These are phyloP conservation scores for Priceomyces haplophilus DNA, from an alignment of 805 yeast genomes.

Conservation along the genomic window DNA sequence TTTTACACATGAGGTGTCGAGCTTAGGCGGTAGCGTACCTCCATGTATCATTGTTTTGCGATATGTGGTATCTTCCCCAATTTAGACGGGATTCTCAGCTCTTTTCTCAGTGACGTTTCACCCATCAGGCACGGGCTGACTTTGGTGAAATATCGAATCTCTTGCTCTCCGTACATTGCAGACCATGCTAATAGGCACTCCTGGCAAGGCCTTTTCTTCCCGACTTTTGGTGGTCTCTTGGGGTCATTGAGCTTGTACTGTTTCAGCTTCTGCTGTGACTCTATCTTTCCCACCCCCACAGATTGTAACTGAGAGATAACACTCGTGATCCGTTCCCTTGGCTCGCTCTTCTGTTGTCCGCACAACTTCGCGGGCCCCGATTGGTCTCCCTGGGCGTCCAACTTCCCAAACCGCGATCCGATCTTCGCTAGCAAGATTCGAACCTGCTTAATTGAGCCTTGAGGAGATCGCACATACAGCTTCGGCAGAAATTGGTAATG, in stretches of 20 bases:
- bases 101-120: conserved; percentile 28
- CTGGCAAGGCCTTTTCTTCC: too few relatives aligned
- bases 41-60: too few relatives aligned
- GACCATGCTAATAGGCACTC: too few relatives aligned
- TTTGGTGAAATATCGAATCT: conserved; percentile 26
- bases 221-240: neutral
- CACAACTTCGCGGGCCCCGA: too few relatives aligned
- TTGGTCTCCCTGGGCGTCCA: too few relatives aligned
- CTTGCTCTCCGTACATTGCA: too few relatives aligned
- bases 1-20: too few relatives aligned
- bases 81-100: conserved; percentile 45
- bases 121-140: conserved; percentile 21
- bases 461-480: conserved; percentile 32
- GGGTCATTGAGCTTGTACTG: conserved; percentile 6
- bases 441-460: conserved; percentile 6
- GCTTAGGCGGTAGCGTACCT: too few relatives aligned
- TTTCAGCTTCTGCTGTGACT: neutral
- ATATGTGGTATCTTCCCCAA: conserved; percentile 19
- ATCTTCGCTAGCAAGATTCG: too few relatives aligned
- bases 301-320: conserved; percentile 4
- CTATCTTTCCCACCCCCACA: conserved; percentile 5
- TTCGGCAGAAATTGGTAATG: conserved; percentile 49
- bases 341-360: too few relatives aligned
- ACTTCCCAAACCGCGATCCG: too few relatives aligned
- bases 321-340: too few relatives aligned